Base-by-base conservation (phyloP, 805 yeast genomes). In the Myxozyma geophila region DNA sequence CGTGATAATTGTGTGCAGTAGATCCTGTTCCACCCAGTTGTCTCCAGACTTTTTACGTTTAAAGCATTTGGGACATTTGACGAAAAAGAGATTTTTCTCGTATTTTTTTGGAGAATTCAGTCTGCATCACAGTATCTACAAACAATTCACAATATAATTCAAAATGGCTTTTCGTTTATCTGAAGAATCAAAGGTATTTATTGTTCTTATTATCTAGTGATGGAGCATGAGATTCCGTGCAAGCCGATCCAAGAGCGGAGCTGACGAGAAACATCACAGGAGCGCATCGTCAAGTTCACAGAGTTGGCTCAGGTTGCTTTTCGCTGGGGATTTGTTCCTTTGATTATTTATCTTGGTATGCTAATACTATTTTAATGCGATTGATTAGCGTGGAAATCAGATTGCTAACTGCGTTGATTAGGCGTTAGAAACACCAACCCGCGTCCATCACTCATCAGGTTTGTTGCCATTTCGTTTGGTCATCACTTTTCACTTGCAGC, bases 271-370 rank as follows among this genome's bases (percentile, higher is more conserved):
- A 40, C 63, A 36, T 56, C 17, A 19, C n/a, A 89, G 84, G 99
- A 95, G 81, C 91, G 98, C 80, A 84, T 95, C 77, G 79, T 87
- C 76, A 90, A 87, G 77, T 80, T 92, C 68, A 80, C 92, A 70
- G 96, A 89, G 71, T 82, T 90, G 72, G 86, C 97, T 69, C 90
- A 91, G 75, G 89, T 90, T 58, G 83, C 88, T 73, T 89, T 93
- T 63, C 99, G 96, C 79, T 95, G 92, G 78, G 98, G 98, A 53
- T 95, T 96, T 90, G 87, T 95, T 73, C 99, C 99, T 62, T 89
- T 95, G 75, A 87, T 95, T 70, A 81, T 95, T 74, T 95, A 95
- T 82, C 81, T 95, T 72, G 99, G 77, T 68, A 62, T 13, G 67
- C 6, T 28, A 5, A 13, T 39, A 21, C 13, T 37, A 33, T 17